Percentiles rank a stretch among this genome's conserved stretches.
Conservation (phyloP, 176 grass and related monocot genomes). For the Juncus inflexus region DNA sequence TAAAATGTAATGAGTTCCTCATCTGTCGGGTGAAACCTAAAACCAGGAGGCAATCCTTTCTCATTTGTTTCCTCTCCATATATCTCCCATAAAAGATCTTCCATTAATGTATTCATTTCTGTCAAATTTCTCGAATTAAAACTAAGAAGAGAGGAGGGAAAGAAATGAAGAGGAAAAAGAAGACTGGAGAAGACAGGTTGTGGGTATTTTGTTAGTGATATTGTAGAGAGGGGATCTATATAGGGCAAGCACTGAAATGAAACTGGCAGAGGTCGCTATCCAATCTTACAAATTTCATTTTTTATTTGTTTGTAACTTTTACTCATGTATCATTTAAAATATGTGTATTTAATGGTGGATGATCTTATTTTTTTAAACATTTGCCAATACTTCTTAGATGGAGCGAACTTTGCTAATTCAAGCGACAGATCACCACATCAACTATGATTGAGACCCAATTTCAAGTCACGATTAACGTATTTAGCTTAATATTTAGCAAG, state of each 20-base stretch:
- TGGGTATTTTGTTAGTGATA: slow-evolving; percentile 30
- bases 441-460: too few relatives aligned
- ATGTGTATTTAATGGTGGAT: too few relatives aligned
- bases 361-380: too few relatives aligned
- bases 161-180: background rate
- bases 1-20: slow-evolving; percentile 97
- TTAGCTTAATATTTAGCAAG: too few relatives aligned
- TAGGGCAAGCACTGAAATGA: slow-evolving; percentile 55
- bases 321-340: background rate
- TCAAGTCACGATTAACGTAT: too few relatives aligned
- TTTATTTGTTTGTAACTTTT: background rate
- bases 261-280: slow-evolving; percentile 29
- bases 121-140: background rate
- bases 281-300: slow-evolving; percentile 4
- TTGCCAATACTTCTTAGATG: too few relatives aligned
- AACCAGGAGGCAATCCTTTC: slow-evolving; percentile 83
- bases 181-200: slow-evolving; percentile 1
- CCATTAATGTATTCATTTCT: slow-evolving; percentile 40
- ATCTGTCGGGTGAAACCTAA: slow-evolving; percentile 94
- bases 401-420: too few relatives aligned
- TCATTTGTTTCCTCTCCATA: slow-evolving; percentile 50
- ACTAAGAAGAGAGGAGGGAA: background rate
- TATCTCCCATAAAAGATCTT: slow-evolving; percentile 70
- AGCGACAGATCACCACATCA: too few relatives aligned
- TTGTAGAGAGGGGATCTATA: slow-evolving; percentile 32